Base-by-base conservation (phyloP, 768 basidiomycete genomes). In the Gymnopilus dilepis region DNA sequence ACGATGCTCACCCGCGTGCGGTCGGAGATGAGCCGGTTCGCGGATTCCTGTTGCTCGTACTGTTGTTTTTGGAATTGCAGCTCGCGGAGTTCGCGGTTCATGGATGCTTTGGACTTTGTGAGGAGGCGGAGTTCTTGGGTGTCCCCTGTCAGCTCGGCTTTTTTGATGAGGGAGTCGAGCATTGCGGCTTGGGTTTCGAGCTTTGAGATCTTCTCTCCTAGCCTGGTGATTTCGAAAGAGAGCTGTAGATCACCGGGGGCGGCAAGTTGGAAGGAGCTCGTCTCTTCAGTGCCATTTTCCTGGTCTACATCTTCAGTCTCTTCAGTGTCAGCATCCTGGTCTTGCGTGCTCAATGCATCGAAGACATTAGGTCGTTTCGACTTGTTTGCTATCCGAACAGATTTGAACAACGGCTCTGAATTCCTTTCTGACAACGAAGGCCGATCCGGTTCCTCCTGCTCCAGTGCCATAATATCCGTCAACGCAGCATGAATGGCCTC, bases 401-500 rank as follows among this genome's bases (percentile, higher is more conserved):
- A 72, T 19, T 69, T 65, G 52, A 72, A 72, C n/a, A 70, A 65
- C 6, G 71, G 69, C 15, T 67, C 71, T 17, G 68, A 66, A 33
- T 64, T 64, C 53, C 67, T 61, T 42, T 69, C 64, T 4, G 51
- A 21, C n/a, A 68, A 38, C 15, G 66, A 62, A 34, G 65, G 62
- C 33, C 60, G 63, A 24, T 53, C 59, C 28, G 64, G 58, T 34
- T 64, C 58, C 42, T 75, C 82, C 38, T 88, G 82, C 64, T 97
- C 93, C 40, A 90, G 80, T 2, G 94, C 94, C 69, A 99, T 95
- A 72, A 99, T 98, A 71, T 97, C 94, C 9, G 93, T 95, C 63
- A 99, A 79, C 4, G 97, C 97, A 7, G 95, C 95, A 68, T 95
- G 95, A 19, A 99, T 97, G 2, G 97, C 96, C 68, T 95, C 94